Conservation (phyloP, 225 moss, liverwort and hornwort species). For the Polytrichum formosum region DNA sequence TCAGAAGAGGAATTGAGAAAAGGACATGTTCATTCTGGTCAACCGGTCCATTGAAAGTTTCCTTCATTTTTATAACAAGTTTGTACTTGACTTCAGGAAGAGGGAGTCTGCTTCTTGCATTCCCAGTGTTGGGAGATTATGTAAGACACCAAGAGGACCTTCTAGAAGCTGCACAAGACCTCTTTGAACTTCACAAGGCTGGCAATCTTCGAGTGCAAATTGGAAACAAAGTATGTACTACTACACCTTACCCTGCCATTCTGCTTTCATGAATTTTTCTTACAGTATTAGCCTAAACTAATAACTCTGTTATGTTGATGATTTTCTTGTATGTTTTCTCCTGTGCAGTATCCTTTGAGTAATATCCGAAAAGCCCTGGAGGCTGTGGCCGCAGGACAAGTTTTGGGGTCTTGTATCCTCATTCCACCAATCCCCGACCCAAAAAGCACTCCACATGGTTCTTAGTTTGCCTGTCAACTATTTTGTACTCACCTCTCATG, state of each 20-base stretch:
- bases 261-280: neutral
- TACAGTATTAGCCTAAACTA: neutral
- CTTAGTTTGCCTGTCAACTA: neutral
- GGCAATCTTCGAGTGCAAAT: slow-evolving; percentile 15
- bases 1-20: no score
- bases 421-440: slow-evolving; percentile 51
- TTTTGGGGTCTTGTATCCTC: slow-evolving; percentile 41
- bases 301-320: neutral
- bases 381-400: slow-evolving; percentile 14
- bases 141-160: slow-evolving; percentile 29
- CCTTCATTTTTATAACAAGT: no score
- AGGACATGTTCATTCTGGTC: no score
- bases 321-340: neutral
- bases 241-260: neutral
- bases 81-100: slow-evolving; percentile 16
- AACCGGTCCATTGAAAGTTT: neutral
- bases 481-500: no score
- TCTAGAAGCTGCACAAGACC: slow-evolving; percentile 30
- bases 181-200: slow-evolving; percentile 33
- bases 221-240: slow-evolving; percentile 24
- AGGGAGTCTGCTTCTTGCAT: slow-evolving; percentile 20
- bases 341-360: slow-evolving; percentile 45
- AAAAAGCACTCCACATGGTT: slow-evolving; percentile 36
- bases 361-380: slow-evolving; percentile 31
- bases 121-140: slow-evolving; percentile 35